phyloP scores from a whole-genome alignment of 768 basidiomycete species.

The Lactarius pseudohatsudake region DNA sequence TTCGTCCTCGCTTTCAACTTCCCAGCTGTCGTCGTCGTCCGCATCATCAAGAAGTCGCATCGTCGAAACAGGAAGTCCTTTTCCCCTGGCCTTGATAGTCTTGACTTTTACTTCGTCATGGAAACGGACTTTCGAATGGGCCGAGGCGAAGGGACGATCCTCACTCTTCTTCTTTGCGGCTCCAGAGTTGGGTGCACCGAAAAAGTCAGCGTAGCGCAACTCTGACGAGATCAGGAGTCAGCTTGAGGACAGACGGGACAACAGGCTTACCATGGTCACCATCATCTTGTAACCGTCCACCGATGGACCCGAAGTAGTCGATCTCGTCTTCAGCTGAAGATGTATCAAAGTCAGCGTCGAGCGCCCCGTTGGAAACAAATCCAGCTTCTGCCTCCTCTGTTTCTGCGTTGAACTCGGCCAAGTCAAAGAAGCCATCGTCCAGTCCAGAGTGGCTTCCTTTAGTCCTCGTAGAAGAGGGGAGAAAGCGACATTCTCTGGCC shows the following conservation, averaged over 20 bases:
- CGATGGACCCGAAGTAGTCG: slow-evolving; percentile 68
- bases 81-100: slow-evolving; percentile 73
- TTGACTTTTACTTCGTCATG: slow-evolving; percentile 79
- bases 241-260: background rate
- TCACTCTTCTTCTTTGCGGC: slow-evolving; percentile 29
- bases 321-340: slow-evolving; percentile 56
- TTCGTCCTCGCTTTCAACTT: slow-evolving; percentile 29
- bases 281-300: slow-evolving; percentile 35
- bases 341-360: slow-evolving; percentile 48
- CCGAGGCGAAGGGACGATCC: slow-evolving; percentile 28
- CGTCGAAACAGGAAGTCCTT: slow-evolving; percentile 52
- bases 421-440: slow-evolving; percentile 89
- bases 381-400: slow-evolving; percentile 75
- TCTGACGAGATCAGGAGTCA: slow-evolving; percentile 41
- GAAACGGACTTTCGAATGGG: slow-evolving; percentile 59
- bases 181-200: slow-evolving; percentile 43
- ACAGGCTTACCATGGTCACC: slow-evolving; percentile 2
- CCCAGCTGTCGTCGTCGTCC: slow-evolving; percentile 34
- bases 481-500: background rate
- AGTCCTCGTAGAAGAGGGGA: slow-evolving; percentile 27
- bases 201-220: slow-evolving; percentile 75
- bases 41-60: slow-evolving; percentile 44
- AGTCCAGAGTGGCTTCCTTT: slow-evolving; percentile 48
- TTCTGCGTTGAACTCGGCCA: slow-evolving; percentile 84
- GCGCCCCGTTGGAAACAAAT: slow-evolving; percentile 56